Evolutionary conservation across 2,329 filamentous ascomycete species (phyloP).

Genomic region (Nemania bipapillata): DNA sequence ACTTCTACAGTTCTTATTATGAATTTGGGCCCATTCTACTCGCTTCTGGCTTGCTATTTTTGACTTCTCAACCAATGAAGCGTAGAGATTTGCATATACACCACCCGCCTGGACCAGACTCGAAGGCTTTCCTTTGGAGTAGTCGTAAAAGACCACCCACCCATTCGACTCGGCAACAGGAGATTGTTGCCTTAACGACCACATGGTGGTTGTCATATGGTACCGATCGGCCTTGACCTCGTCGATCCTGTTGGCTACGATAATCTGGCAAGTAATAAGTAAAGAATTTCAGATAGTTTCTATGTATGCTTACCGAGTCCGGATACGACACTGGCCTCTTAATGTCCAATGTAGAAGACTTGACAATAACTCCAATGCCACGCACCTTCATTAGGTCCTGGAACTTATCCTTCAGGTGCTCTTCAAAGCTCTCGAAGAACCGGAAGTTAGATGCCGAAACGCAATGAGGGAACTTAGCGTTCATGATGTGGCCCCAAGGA

Average conservation of each 20-base stretch:
- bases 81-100: slow-evolving; percentile 32
- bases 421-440: slow-evolving; percentile 35
- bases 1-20: too few species aligned
- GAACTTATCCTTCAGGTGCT: slow-evolving; percentile 36
- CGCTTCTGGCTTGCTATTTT: slow-evolving; percentile 21
- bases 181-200: slow-evolving; percentile 31
- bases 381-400: slow-evolving; percentile 32
- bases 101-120: slow-evolving; percentile 30
- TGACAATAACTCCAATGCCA: slow-evolving; percentile 34
- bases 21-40: slow-evolving; percentile 24
- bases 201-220: slow-evolving; percentile 33
- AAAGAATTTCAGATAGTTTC: too few species aligned
- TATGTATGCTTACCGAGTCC: slow-evolving; percentile 34
- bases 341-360: slow-evolving; percentile 24
- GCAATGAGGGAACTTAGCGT: slow-evolving; percentile 32
- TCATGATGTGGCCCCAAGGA: slow-evolving; percentile 35
- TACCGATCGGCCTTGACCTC: slow-evolving; percentile 35
- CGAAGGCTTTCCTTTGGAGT: slow-evolving; percentile 30
- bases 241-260: slow-evolving; percentile 33
- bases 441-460: slow-evolving; percentile 29
- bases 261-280: slow-evolving; percentile 29
- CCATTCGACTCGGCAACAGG: slow-evolving; percentile 30
- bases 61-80: slow-evolving; percentile 17
- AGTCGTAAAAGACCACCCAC: slow-evolving; percentile 37
- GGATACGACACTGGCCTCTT: slow-evolving; percentile 35